Percentiles rank a stretch among this genome's conserved stretches.
phyloP scores from a whole-genome alignment of 305 asterid species.

The Fraxinus latifolia region DNA sequence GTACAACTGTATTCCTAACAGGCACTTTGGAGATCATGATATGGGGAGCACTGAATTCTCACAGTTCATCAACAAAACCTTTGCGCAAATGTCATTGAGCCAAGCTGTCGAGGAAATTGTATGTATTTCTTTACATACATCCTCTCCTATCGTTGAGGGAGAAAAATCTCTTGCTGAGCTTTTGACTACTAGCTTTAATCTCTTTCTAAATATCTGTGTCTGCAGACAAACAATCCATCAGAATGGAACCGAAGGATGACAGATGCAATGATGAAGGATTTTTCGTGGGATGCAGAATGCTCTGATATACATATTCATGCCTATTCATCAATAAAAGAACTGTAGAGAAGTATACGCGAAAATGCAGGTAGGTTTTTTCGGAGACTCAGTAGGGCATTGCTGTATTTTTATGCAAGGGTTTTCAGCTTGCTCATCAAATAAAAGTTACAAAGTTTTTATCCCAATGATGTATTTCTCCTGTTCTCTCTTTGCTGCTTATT shows the following conservation, averaged over 20 bases:
- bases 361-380: not conserved
- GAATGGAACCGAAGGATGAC: slow-evolving; percentile 50
- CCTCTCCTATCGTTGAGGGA: not conserved
- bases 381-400: not conserved
- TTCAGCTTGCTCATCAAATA: not conserved
- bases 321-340: slow-evolving; percentile 41
- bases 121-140: slow-evolving; percentile 11
- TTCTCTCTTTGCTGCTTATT: not conserved
- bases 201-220: not conserved
- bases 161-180: not conserved
- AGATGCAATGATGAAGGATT: slow-evolving; percentile 61
- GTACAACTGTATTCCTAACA: slow-evolving; percentile 26
- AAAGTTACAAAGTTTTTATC: not conserved
- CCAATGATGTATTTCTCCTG: not conserved
- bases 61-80: slow-evolving; percentile 42
- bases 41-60: slow-evolving; percentile 41
- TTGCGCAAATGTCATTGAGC: slow-evolving; percentile 46
- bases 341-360: slow-evolving; percentile 17
- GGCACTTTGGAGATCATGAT: slow-evolving; percentile 39
- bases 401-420: not conserved
- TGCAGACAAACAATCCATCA: slow-evolving; percentile 54
- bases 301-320: slow-evolving; percentile 57
- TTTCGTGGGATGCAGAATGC: slow-evolving; percentile 74
- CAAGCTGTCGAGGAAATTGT: slow-evolving; percentile 72
- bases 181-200: not conserved